phyloP scores from a whole-genome alignment of 306 rosid species.

The Vigna unguiculata region DNA sequence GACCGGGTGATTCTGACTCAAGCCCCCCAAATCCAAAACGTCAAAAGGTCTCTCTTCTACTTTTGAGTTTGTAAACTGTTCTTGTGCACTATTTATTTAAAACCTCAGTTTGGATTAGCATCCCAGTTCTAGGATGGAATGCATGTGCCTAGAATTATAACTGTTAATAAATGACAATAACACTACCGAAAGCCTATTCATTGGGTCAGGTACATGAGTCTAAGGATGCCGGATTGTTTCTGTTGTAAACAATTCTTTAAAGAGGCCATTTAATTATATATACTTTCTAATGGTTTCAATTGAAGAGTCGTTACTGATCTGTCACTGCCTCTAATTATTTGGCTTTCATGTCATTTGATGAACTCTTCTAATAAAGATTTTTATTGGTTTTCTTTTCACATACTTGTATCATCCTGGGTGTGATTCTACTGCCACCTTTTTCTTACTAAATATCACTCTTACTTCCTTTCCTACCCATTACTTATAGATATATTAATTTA shows the following conservation, averaged over 20 bases:
- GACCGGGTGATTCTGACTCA: constrained; percentile 57
- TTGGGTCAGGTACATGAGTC: background rate
- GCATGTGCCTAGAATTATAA: constrained; percentile 13
- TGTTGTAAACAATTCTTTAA: background rate
- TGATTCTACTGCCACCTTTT: background rate
- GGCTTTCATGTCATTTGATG: background rate
- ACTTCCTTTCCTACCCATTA: background rate
- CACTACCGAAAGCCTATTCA: constrained; percentile 1
- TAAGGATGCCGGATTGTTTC: background rate
- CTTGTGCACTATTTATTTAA: background rate
- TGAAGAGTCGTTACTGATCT: background rate
- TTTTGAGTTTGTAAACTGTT: constrained; percentile 36
- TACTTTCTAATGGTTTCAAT: background rate
- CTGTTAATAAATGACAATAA: background rate
- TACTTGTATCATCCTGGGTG: background rate
- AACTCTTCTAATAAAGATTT: background rate
- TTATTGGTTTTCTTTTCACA: background rate
- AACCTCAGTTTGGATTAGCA: background rate
- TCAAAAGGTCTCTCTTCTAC: constrained; percentile 66
- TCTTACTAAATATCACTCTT: background rate
- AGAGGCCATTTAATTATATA: background rate
- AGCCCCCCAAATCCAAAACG: constrained; percentile 78
- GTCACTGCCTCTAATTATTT: background rate
- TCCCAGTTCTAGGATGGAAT: constrained; percentile 9
- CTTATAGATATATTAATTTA: background rate